Percentiles rank a stretch among this genome's conserved stretches.
Evolutionary conservation across 306 rosid species (phyloP).

Genomic region (Dryas alaskensis): DNA sequence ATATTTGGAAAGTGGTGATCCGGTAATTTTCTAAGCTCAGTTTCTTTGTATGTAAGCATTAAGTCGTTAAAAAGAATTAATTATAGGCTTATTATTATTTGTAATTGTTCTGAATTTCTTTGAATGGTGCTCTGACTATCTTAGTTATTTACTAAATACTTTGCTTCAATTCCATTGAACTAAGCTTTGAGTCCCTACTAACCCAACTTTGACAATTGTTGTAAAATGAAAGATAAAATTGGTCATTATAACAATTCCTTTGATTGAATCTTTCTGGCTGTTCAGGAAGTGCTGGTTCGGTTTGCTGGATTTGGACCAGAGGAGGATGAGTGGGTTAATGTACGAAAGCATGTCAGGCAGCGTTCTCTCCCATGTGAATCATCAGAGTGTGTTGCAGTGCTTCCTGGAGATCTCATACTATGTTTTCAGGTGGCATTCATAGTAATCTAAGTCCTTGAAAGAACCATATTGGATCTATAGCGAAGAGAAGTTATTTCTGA

Average conservation of each 20-base stretch:
- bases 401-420: slow-evolving; percentile 94
- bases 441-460: slow-evolving; percentile 11
- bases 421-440: slow-evolving; percentile 80
- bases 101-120: neutral
- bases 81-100: neutral
- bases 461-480: neutral
- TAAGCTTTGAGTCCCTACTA: neutral
- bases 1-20: slow-evolving; percentile 76
- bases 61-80: neutral
- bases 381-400: slow-evolving; percentile 94
- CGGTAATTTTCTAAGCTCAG: slow-evolving; percentile 58
- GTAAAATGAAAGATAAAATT: slow-evolving; percentile 6
- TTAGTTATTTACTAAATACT: neutral
- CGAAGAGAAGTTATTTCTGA: slow-evolving; percentile 1
- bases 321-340: slow-evolving; percentile 96
- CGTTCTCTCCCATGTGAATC: slow-evolving; percentile 98
- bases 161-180: neutral
- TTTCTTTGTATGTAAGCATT: slow-evolving; percentile 2
- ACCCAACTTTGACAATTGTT: neutral
- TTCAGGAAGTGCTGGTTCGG: slow-evolving; percentile 83
- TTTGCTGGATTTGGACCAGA: slow-evolving; percentile 96
- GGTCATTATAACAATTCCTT: neutral
- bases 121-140: neutral
- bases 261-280: slow-evolving; percentile 22
- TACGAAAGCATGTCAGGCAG: slow-evolving; percentile 77